Base-by-base conservation (phyloP, 2,329 filamentous ascomycete genomes). In the Fusarium sp. region DNA sequence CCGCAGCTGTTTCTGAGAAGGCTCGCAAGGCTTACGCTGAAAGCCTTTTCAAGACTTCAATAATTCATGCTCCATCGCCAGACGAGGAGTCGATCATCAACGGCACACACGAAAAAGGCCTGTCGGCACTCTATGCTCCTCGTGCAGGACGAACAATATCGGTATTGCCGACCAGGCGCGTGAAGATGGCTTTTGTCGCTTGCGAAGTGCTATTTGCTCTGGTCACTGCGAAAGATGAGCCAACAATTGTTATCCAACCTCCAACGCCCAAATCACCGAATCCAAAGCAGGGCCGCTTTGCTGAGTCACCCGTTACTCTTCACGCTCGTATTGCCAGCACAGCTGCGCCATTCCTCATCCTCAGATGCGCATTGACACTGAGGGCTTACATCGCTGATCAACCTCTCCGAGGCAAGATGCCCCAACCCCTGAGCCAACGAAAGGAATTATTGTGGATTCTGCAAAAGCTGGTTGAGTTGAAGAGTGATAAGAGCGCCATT, bases 311-410 rank as follows among this genome's bases (percentile, higher is more conserved):
- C 72, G 46, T 80, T 22, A 76, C 80, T 4, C 80, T 85, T 15
- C 84, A 86, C 65, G 81, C 88, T 44, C 86, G 89, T 17, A 89
- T 98, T 20, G 93, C 95, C 1, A 88, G 90, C 77, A 92, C 92
- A 7, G 89, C 92, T 1, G 92, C 93, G 0, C 94, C 94, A 0
- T 95, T 94, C 76, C 86, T 98, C 5, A 92, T 98, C 47, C 84
- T 97, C 4, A 91, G 96, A 5, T 90, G 93, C 17, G 94, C 93
- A 0, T 85, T 97, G 20, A 91, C 93, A 0, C 83, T 98, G n/a
- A 91, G 94, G 62, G 87, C 91, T 2, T 98, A 97, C 79, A 91
- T 97, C 49, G 93, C 94, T 7, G 96, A 99, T 80, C 95, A 98
- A 78, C 95, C 95, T 2, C 85, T 99, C 25, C 88, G 96, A 18